These are phyloP conservation scores for Echites panduratus DNA, from an alignment of 257 asterid species.

Conservation along the genomic window DNA sequence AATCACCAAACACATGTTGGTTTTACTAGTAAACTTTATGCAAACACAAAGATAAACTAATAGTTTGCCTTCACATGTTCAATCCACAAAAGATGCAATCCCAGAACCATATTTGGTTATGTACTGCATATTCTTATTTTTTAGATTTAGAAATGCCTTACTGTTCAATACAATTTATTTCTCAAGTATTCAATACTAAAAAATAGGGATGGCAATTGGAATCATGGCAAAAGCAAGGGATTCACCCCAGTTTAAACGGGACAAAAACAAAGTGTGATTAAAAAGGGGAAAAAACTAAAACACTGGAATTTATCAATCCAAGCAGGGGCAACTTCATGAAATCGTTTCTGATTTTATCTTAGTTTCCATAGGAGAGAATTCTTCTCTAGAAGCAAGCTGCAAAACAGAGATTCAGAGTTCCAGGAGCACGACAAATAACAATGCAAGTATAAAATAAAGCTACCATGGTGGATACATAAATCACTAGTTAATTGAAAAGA, in stretches of 20 bases:
- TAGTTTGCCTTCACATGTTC: background rate
- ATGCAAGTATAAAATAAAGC: background rate
- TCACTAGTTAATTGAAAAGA: background rate
- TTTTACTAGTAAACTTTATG: background rate
- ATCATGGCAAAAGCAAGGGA: too few species aligned
- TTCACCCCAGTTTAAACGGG: too few species aligned
- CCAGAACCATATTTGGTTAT: background rate
- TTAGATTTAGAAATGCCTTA: too few species aligned
- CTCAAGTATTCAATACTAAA: background rate
- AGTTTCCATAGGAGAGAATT: background rate
- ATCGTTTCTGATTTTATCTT: background rate
- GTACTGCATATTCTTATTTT: background rate
- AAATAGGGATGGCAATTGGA: too few species aligned
- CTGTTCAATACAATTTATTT: background rate
- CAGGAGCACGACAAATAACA: background rate
- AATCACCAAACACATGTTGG: background rate
- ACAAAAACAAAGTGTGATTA: too few species aligned
- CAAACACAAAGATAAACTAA: background rate
- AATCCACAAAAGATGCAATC: background rate
- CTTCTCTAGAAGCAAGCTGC: background rate
- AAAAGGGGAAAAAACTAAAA: too few species aligned
- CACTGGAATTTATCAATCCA: background rate
- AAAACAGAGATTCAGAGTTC: background rate
- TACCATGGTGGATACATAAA: background rate
- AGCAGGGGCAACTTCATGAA: background rate